Evolutionary conservation across 768 basidiomycete species (phyloP).

Genomic region (Calocybe gangraenosa): DNA sequence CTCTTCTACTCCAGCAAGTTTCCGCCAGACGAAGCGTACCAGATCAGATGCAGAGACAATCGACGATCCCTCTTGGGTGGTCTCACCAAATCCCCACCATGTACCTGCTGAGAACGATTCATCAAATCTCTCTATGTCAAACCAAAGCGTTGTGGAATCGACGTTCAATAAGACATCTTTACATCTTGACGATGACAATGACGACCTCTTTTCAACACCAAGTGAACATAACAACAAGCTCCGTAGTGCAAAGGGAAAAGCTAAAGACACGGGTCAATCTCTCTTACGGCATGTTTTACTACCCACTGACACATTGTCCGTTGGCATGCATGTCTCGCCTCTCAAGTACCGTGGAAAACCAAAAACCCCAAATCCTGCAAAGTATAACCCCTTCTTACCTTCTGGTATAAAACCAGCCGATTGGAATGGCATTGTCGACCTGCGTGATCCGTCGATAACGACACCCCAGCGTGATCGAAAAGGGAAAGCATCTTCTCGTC

Average conservation of each 20-base stretch:
- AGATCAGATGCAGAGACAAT: slow-evolving; percentile 35
- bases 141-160: slow-evolving; percentile 20
- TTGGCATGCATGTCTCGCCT: slow-evolving; percentile 38
- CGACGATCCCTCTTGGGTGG: slow-evolving; percentile 65
- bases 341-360: slow-evolving; percentile 46
- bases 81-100: slow-evolving; percentile 65
- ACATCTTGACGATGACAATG: slow-evolving; percentile 8
- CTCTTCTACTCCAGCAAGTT: slow-evolving; percentile 74
- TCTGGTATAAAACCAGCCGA: slow-evolving; percentile 42
- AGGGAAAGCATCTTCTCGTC: slow-evolving; percentile 9
- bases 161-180: neutral
- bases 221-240: slow-evolving; percentile 13
- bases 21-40: slow-evolving; percentile 29
- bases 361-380: slow-evolving; percentile 54
- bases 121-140: slow-evolving; percentile 30
- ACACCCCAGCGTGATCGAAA: slow-evolving; percentile 37
- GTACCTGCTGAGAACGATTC: slow-evolving; percentile 60
- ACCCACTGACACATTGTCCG: slow-evolving; percentile 33
- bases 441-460: slow-evolving; percentile 49
- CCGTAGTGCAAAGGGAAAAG: slow-evolving; percentile 41
- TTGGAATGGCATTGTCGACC: slow-evolving; percentile 76
- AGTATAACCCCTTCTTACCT: slow-evolving; percentile 59
- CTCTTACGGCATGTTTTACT: slow-evolving; percentile 48
- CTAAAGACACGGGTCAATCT: slow-evolving; percentile 35
- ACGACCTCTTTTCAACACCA: slow-evolving; percentile 19